Evolutionary conservation across 1,284 basidiomycete species (phyloP), one percentile per base, ranked within the genome.

Genomic region (Naganishia liquefaciens): DNA sequence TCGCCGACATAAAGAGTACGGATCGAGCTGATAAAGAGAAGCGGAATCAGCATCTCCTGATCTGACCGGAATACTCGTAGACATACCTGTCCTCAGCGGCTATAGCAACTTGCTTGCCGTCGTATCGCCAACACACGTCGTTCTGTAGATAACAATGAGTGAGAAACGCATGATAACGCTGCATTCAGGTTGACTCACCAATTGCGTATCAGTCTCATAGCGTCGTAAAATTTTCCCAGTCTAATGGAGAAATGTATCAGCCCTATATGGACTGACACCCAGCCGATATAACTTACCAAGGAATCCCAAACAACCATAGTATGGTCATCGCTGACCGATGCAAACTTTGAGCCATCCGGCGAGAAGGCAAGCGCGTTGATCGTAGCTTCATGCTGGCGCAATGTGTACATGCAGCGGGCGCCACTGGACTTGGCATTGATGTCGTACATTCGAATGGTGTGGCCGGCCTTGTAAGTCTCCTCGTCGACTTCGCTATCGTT

Each of bases 261-360:
- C n/a, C 27, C 5, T 27, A 17, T 11, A 33, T 2, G 11, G 15
- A 11, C 33, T n/a, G 28, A 25, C 6, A 0, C 23, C 9, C 5
- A 7, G 6, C 15, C 4, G 9, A 6, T 10, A 33, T 7, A 21
- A 46, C 54, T 44, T 43, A 57, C 63, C 66, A 78, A 75, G 25
- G 77, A 76, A 33, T 79, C 76, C 76, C 76, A 79, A 19, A 78
- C 74, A 0, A 75, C 33, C 55, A 76, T 62, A 7, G 62, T 39
- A n/a, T 54, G 58, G 53, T 68, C 67, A 23, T 68, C 67, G 11
- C 63, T 62, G 46, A 64, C 64, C 27, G 63, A 65, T 39, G 58
- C 54, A 61, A 68, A 68, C 46, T 65, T 37, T 13, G 55, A 42
- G 23, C 67, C 67, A 19, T 55, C 58, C 7, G 67, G 67, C 17